Percentiles rank a stretch among this genome's conserved stretches.
These are phyloP conservation scores for Artomyces pyxidatus DNA, from an alignment of 768 basidiomycete genomes.

Conservation along the genomic window DNA sequence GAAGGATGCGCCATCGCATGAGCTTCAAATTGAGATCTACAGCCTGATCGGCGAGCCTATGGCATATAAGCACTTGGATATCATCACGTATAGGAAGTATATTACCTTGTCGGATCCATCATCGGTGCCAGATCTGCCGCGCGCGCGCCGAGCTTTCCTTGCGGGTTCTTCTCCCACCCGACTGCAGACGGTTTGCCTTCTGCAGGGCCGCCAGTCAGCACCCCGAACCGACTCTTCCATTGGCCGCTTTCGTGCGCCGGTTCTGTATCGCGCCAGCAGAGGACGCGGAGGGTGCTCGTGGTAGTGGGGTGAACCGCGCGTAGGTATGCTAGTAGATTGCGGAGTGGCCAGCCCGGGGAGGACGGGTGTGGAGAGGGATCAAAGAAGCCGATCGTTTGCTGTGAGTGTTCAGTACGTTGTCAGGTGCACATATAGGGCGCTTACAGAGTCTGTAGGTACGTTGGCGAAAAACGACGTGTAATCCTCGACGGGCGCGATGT, in stretches of 20 bases:
- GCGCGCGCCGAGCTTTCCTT: constrained; percentile 81
- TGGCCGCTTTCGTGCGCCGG: constrained; percentile 28
- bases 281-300: constrained; percentile 46
- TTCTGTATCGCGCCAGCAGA: constrained; percentile 73
- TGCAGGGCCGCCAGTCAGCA: constrained; percentile 29
- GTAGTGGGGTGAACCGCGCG: constrained; percentile 45
- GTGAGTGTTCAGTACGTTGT: not conserved
- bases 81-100: not conserved
- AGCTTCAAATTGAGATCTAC: constrained; percentile 97
- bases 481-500: constrained; percentile 47
- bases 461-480: constrained; percentile 50
- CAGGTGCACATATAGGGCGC: constrained; percentile 13
- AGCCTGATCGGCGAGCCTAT: constrained; percentile 87
- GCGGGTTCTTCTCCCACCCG: constrained; percentile 93
- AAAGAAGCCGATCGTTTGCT: constrained; percentile 26
- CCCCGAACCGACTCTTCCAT: constrained; percentile 62
- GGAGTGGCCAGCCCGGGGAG: constrained; percentile 78
- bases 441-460: constrained; percentile 33
- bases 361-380: constrained; percentile 72
- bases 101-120: constrained; percentile 85
- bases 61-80: not conserved
- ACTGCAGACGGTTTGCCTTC: constrained; percentile 53
- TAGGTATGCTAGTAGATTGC: constrained; percentile 85
- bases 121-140: constrained; percentile 88
- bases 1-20: constrained; percentile 96